These are phyloP conservation scores for Cladorrhinum sp. DNA, from an alignment of 2,329 filamentous ascomycete species.

Conservation along the genomic window DNA sequence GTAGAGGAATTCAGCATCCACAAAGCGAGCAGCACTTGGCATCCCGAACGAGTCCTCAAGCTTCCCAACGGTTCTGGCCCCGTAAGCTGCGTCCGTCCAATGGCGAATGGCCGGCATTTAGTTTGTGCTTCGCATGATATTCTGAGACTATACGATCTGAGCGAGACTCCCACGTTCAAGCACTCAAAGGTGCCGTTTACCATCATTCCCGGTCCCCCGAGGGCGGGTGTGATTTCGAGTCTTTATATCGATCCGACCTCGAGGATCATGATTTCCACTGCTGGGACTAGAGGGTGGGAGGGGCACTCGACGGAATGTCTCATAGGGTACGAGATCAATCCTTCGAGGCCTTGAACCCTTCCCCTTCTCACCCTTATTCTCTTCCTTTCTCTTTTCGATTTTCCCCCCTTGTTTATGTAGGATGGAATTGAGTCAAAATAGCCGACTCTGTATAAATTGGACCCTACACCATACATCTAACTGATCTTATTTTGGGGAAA, in stretches of 20 bases:
- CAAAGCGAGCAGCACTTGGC: constrained; percentile 64
- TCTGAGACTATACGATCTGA: constrained; percentile 84
- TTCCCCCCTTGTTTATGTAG: background rate
- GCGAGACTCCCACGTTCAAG: constrained; percentile 60
- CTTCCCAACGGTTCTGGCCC: constrained; percentile 87
- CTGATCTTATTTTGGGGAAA: too few species aligned
- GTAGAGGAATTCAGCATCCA: constrained; percentile 93
- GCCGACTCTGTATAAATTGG: too few species aligned
- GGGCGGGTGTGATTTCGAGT: constrained; percentile 82
- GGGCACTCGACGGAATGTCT: constrained; percentile 85
- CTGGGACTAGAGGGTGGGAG: constrained; percentile 93
- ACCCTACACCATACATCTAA: too few species aligned
- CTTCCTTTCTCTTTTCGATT: background rate
- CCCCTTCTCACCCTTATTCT: background rate
- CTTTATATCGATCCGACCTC: constrained; percentile 86
- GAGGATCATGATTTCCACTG: constrained; percentile 86
- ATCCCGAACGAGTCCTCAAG: constrained; percentile 74
- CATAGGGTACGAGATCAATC: constrained; percentile 86
- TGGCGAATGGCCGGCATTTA: constrained; percentile 89
- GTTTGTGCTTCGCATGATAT: constrained; percentile 95
- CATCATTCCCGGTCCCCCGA: constrained; percentile 83
- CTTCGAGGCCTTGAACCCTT: background rate
- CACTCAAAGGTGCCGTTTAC: constrained; percentile 86
- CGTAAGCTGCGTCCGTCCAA: constrained; percentile 81
- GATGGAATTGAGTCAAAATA: too few species aligned